Conservation (phyloP, 345 rosid genomes). For the Syzygium aromaticum region DNA sequence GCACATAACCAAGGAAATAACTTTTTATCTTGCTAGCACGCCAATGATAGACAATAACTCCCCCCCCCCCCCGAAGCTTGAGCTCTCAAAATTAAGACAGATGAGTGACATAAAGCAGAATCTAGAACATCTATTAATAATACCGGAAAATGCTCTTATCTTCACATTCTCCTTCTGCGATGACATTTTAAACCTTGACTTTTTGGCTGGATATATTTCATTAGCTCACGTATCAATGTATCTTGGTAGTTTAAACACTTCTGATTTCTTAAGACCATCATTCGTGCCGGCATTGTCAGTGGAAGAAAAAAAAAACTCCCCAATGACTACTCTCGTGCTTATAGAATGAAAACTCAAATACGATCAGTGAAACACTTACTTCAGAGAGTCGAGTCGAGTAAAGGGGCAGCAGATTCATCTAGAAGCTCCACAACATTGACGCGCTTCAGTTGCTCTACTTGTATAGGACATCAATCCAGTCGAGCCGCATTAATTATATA, state of each 20-base stretch:
- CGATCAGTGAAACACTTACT: slow-evolving; percentile 18
- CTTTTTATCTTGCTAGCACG: background rate
- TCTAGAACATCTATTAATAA: background rate
- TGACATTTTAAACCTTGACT: slow-evolving; percentile 45
- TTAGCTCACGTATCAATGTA: slow-evolving; percentile 64
- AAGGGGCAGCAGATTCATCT: slow-evolving; percentile 36
- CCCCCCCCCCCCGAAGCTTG: background rate
- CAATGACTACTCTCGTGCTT: background rate
- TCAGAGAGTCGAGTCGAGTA: slow-evolving; percentile 23
- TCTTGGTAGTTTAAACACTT: slow-evolving; percentile 38
- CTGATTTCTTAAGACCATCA: slow-evolving; percentile 43
- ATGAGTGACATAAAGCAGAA: background rate
- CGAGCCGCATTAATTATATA: background rate
- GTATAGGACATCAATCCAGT: background rate
- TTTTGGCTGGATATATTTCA: slow-evolving; percentile 73
- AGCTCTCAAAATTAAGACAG: background rate
- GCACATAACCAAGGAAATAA: background rate
- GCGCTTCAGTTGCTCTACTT: slow-evolving; percentile 84
- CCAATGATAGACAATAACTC: too few species aligned
- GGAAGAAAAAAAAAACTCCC: slow-evolving; percentile 2
- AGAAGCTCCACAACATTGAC: slow-evolving; percentile 34
- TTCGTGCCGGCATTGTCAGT: slow-evolving; percentile 18
- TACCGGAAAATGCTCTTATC: slow-evolving; percentile 26
- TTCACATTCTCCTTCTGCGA: slow-evolving; percentile 54
- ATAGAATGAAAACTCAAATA: background rate